Percentiles rank a stretch among this genome's conserved stretches.
Evolutionary conservation across 345 rosid genomes (phyloP).

Genomic region (Eucalyptus guilfoylei): DNA sequence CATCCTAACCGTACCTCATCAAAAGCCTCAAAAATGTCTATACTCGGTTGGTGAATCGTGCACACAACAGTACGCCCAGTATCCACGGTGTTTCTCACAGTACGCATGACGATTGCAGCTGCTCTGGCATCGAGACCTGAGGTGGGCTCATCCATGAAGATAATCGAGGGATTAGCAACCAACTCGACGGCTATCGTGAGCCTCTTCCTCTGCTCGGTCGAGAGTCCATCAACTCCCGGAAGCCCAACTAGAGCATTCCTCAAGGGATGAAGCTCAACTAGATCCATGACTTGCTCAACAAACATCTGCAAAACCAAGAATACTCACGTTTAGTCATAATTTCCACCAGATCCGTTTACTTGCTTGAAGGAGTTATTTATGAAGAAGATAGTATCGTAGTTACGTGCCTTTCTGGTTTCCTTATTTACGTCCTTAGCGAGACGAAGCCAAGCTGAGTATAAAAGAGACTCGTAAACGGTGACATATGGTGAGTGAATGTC

Average conservation of each 20-base stretch:
- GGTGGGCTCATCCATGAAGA: constrained; percentile 13
- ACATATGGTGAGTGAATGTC: constrained; percentile 10
- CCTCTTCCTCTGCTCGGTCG: constrained; percentile 15
- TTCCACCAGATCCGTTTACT: background rate
- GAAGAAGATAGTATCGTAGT: background rate
- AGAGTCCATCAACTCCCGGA: constrained; percentile 13
- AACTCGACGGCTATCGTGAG: constrained; percentile 9
- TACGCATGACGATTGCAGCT: constrained; percentile 13
- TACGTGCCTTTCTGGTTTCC: background rate
- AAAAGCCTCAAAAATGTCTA: constrained; percentile 13
- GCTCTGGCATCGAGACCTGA: constrained; percentile 14
- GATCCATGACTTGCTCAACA: constrained; percentile 15
- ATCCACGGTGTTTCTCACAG: constrained; percentile 10
- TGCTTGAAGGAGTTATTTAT: background rate
- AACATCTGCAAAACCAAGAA: constrained; percentile 2
- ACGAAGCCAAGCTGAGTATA: constrained; percentile 17
- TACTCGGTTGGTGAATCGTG: constrained; percentile 12
- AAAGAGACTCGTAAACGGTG: constrained; percentile 8
- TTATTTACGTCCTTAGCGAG: background rate
- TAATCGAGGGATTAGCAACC: constrained; percentile 16
- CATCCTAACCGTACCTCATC: background rate
- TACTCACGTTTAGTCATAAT: background rate
- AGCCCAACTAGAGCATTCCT: constrained; percentile 13
- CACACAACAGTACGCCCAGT: constrained; percentile 12
- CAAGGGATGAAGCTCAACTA: constrained; percentile 8